phyloP scores from a whole-genome alignment of 192 early-diverging fungal species.

The Entomortierella beljakovae region DNA sequence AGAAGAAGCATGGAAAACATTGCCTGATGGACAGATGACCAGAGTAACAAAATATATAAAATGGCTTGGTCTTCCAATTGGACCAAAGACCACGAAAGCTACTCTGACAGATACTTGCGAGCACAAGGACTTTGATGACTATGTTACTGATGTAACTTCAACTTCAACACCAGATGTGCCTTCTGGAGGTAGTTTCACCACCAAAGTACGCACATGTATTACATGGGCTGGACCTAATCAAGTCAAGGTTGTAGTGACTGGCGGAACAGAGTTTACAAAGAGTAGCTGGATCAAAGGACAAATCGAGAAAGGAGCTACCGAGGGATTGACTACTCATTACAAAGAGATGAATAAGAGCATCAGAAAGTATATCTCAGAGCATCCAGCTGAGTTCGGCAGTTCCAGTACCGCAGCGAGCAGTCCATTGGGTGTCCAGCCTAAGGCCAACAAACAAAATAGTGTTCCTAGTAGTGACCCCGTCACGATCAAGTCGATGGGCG shows the following conservation, averaged over 20 bases:
- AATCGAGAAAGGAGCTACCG: constrained; percentile 44
- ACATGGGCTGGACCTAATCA: constrained; percentile 60
- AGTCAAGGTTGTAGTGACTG: constrained; percentile 61
- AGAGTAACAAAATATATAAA: constrained; percentile 38
- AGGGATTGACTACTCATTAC: constrained; percentile 44
- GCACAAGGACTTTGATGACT: constrained; percentile 59
- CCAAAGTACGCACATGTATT: constrained; percentile 67
- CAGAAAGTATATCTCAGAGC: constrained; percentile 24
- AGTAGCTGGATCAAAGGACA: constrained; percentile 64
- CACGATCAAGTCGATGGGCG: neutral
- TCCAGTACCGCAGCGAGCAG: neutral
- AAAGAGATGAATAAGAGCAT: constrained; percentile 34
- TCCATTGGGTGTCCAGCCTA: neutral
- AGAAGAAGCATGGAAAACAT: constrained; percentile 26
- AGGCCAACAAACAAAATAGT: neutral
- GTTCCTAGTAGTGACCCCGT: neutral
- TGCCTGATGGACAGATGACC: constrained; percentile 14
- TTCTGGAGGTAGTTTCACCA: constrained; percentile 62
- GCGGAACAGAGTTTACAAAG: constrained; percentile 65
- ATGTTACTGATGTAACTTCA: constrained; percentile 59
- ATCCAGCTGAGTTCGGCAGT: constrained; percentile 28
- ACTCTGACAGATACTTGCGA: constrained; percentile 60
- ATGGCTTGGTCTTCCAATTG: constrained; percentile 38
- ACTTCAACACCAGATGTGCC: constrained; percentile 70
- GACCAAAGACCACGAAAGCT: constrained; percentile 68